phyloP scores from a whole-genome alignment of 805 yeast genomes.

The Ogataea pini region DNA sequence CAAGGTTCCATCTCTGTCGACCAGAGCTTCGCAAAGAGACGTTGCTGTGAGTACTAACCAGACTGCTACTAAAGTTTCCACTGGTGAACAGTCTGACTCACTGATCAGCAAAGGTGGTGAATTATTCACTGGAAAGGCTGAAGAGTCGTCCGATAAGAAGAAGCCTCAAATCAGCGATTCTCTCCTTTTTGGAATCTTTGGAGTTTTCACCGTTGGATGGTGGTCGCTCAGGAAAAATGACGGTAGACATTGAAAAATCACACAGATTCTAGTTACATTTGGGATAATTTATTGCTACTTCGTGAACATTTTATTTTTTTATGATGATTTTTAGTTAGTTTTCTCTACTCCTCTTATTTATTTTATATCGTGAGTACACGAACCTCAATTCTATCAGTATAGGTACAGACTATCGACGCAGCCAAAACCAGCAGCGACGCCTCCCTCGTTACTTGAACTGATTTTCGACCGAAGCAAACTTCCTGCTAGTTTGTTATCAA shows the following conservation, averaged over 20 bases:
- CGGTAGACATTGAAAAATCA: conserved; percentile 21
- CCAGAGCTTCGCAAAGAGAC: conserved; percentile 30
- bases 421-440: conserved; percentile 99
- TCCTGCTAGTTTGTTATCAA: conserved; percentile 72
- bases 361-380: background rate
- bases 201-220: conserved; percentile 33
- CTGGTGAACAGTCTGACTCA: conserved; percentile 17
- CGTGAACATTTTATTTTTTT: background rate
- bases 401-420: conserved; percentile 85
- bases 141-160: conserved; percentile 5
- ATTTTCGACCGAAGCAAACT: conserved; percentile 88
- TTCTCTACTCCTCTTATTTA: conserved; percentile 3
- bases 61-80: conserved; percentile 8
- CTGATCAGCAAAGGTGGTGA: conserved; percentile 23
- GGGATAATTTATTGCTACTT: background rate
- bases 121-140: conserved; percentile 12
- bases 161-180: conserved; percentile 18
- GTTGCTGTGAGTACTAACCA: background rate
- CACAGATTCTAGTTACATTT: background rate
- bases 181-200: conserved; percentile 30
- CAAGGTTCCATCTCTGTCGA: conserved; percentile 31
- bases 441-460: conserved; percentile 90
- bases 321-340: background rate
- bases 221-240: conserved; percentile 32
- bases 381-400: conserved; percentile 28